A percentile compares a stretch with the other conserved stretches of the same genome.
Conservation (phyloP, 139 green algal genomes). For the Closterium sp. region DNA sequence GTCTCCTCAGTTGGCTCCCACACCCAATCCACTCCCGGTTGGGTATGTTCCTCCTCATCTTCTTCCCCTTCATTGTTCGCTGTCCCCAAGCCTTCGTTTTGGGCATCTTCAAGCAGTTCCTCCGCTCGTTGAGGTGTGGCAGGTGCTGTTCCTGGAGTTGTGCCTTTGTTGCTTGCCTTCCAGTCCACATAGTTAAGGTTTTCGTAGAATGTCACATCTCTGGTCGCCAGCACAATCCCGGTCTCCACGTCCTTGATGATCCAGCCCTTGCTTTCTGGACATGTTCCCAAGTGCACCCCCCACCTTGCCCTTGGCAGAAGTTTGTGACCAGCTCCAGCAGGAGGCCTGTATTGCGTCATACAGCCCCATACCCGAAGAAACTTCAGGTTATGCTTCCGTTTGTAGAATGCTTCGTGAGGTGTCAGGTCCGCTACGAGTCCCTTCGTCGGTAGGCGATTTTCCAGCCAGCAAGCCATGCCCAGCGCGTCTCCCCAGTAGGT, state of each 20-base stretch:
- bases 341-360: background rate
- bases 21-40: background rate
- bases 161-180: background rate
- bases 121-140: background rate
- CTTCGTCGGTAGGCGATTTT: background rate
- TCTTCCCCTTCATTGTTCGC: background rate
- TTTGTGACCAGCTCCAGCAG: background rate
- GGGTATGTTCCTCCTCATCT: background rate
- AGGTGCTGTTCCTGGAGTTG: background rate
- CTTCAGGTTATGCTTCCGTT: background rate
- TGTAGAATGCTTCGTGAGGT: background rate
- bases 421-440: background rate
- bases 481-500: background rate
- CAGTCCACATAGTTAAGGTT: background rate
- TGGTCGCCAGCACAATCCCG: background rate
- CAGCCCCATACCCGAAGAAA: background rate
- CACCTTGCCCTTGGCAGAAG: background rate
- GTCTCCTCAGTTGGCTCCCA: background rate
- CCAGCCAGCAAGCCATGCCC: background rate
- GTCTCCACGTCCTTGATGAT: background rate
- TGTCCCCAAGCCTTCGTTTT: background rate
- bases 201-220: background rate
- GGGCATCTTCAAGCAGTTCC: background rate
- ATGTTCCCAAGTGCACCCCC: background rate
- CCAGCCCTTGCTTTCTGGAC: background rate